These are phyloP conservation scores for Tephrocybe sp. DNA, from an alignment of 768 basidiomycete species.

Conservation along the genomic window DNA sequence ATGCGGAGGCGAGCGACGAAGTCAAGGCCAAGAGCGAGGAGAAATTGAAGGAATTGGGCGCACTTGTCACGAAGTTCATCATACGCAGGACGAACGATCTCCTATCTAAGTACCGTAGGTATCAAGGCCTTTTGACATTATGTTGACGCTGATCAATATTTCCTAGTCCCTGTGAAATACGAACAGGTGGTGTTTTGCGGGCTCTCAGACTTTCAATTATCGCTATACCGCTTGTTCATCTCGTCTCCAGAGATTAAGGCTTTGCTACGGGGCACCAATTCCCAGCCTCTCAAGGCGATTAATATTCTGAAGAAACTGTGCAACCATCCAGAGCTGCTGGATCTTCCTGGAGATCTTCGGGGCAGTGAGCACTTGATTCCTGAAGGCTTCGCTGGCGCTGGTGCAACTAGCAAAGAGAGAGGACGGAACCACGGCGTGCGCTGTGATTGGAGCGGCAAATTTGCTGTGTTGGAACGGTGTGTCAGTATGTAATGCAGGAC, in stretches of 20 bases:
- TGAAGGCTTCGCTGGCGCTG: conserved; percentile 70
- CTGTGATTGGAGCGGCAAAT: conserved; percentile 89
- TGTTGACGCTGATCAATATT: conserved; percentile 3
- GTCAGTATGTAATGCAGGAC: background rate
- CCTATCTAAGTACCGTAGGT: conserved; percentile 90
- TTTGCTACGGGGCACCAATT: conserved; percentile 79
- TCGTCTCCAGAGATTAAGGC: conserved; percentile 91
- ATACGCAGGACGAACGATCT: conserved; percentile 93
- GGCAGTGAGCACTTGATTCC: conserved; percentile 84
- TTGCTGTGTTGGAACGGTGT: conserved; percentile 88
- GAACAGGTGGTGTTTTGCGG: conserved; percentile 96
- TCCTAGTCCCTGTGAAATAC: conserved; percentile 94
- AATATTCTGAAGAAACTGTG: conserved; percentile 93
- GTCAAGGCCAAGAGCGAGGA: conserved; percentile 81
- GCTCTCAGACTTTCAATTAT: conserved; percentile 77
- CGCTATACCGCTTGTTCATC: conserved; percentile 88
- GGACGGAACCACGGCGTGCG: conserved; percentile 53
- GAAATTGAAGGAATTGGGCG: conserved; percentile 89
- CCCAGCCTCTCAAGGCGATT: conserved; percentile 95
- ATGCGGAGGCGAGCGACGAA: conserved; percentile 78
- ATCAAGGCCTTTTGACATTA: background rate
- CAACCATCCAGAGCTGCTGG: conserved; percentile 90
- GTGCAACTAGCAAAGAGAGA: conserved; percentile 36
- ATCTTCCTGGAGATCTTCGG: conserved; percentile 78
- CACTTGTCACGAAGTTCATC: conserved; percentile 88